Percentiles rank a stretch among this genome's conserved stretches.
phyloP scores from a whole-genome alignment of 768 basidiomycete species.

The Porpolomopsis calyptriformis region DNA sequence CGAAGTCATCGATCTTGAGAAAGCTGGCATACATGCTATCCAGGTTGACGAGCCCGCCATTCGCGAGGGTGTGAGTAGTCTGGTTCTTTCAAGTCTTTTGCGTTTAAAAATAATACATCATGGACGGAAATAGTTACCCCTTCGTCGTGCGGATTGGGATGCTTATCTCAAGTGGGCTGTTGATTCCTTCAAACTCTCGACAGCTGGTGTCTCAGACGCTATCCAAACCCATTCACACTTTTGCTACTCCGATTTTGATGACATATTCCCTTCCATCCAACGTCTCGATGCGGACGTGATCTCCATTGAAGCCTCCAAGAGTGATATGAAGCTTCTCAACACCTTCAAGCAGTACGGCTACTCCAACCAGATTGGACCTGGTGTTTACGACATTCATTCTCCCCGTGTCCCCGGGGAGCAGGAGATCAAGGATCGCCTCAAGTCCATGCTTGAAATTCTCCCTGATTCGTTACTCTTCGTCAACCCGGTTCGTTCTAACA shows the following conservation, averaged over 20 bases:
- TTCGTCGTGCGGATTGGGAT: conserved; percentile 94
- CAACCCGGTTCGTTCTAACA: conserved; percentile 55
- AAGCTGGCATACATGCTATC: conserved; percentile 93
- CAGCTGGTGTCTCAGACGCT: conserved; percentile 87
- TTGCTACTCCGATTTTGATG: conserved; percentile 98
- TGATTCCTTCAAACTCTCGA: conserved; percentile 96
- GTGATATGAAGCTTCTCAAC: conserved; percentile 92
- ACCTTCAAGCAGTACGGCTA: conserved; percentile 95
- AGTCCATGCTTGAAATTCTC: conserved; percentile 72
- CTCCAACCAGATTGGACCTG: conserved; percentile 95
- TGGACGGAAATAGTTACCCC: conserved; percentile 69
- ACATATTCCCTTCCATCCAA: conserved; percentile 97
- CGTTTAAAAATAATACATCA: conserved; percentile 10
- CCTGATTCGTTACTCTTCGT: conserved; percentile 75
- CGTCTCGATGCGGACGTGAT: conserved; percentile 97
- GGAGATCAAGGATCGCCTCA: conserved; percentile 91
- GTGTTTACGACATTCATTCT: conserved; percentile 99
- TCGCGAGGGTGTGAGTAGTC: conserved; percentile 79
- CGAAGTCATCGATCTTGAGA: conserved; percentile 94
- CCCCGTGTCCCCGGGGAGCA: conserved; percentile 90
- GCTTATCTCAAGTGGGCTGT: conserved; percentile 96
- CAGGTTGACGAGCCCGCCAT: conserved; percentile 99
- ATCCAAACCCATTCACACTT: conserved; percentile 99
- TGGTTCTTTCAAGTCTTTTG: not conserved
- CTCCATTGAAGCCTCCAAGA: conserved; percentile 97